Percentiles rank a stretch among this genome's conserved stretches.
These are phyloP conservation scores for Phytopythium aichiense DNA, from an alignment of 352 stramenopile species.

Conservation along the genomic window DNA sequence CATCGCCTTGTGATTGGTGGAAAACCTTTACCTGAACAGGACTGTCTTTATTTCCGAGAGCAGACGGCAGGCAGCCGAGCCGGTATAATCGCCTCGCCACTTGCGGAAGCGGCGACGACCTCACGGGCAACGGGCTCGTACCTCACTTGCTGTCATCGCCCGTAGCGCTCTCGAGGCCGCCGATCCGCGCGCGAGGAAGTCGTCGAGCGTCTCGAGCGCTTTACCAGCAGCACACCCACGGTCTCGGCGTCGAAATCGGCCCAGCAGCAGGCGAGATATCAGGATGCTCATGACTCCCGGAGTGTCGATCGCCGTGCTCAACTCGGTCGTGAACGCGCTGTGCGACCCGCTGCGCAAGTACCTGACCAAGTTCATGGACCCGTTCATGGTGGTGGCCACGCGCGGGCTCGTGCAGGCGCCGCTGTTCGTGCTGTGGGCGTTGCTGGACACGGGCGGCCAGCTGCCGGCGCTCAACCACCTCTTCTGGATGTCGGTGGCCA, in stretches of 20 bases:
- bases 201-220: background rate
- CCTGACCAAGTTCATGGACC: constrained; percentile 78
- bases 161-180: background rate
- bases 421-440: constrained; percentile 63
- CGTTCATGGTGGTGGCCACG: constrained; percentile 68
- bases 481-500: constrained; percentile 75
- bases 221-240: background rate
- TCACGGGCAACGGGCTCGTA: background rate
- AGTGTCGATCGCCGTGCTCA: constrained; percentile 73
- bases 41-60: constrained; percentile 2
- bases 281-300: constrained; percentile 59
- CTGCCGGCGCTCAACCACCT: constrained; percentile 66
- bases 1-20: background rate
- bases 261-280: background rate
- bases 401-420: constrained; percentile 69
- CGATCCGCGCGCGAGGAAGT: background rate
- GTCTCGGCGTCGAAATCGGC: background rate
- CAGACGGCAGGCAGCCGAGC: background rate
- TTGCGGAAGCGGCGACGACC: background rate
- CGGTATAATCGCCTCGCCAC: background rate
- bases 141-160: background rate
- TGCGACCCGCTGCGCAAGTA: constrained; percentile 84
- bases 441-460: constrained; percentile 45
- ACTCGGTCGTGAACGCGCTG: constrained; percentile 75
- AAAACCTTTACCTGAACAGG: background rate